Percentiles rank a stretch among this genome's conserved stretches.
phyloP scores from a whole-genome alignment of 2,329 filamentous ascomycete species.

The Aspergillus sp. region DNA sequence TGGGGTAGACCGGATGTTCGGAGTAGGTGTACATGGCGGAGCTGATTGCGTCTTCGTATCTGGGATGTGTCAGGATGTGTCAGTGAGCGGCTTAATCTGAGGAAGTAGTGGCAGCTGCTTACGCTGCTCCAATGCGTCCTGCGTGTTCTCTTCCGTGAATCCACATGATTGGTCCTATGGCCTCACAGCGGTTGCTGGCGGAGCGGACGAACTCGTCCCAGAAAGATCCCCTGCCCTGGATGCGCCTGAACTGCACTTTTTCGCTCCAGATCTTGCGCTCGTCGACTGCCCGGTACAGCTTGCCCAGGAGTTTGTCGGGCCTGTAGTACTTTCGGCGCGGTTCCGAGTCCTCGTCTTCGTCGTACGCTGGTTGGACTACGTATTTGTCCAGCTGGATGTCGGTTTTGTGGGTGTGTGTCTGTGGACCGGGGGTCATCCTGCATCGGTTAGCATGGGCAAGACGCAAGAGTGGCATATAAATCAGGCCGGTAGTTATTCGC shows the following conservation, averaged over 20 bases:
- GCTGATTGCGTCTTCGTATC: constrained; percentile 45
- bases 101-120: neutral
- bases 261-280: constrained; percentile 50
- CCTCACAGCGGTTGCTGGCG: constrained; percentile 3
- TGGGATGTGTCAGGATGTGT: constrained; percentile 12
- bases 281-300: constrained; percentile 63
- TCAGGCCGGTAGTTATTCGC: constrained; percentile 40
- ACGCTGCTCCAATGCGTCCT: constrained; percentile 5
- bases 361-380: constrained; percentile 38
- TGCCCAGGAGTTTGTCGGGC: constrained; percentile 59
- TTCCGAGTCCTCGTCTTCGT: constrained; percentile 38
- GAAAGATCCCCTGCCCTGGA: constrained; percentile 5
- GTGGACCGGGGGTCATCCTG: constrained; percentile 18
- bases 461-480: constrained; percentile 39
- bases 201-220: constrained; percentile 8
- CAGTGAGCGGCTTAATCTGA: too few relatives aligned
- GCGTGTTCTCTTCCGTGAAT: constrained; percentile 10
- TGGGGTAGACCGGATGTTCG: constrained; percentile 29
- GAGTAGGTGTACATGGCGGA: constrained; percentile 41
- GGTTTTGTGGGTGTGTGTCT: constrained; percentile 22
- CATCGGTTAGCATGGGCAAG: neutral
- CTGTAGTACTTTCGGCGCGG: constrained; percentile 51
- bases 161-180: constrained; percentile 5
- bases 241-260: constrained; percentile 6
- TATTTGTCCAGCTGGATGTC: constrained; percentile 37